Conservation (phyloP, 371 early-diverging fungal species). For the Zychaea mexicana region DNA sequence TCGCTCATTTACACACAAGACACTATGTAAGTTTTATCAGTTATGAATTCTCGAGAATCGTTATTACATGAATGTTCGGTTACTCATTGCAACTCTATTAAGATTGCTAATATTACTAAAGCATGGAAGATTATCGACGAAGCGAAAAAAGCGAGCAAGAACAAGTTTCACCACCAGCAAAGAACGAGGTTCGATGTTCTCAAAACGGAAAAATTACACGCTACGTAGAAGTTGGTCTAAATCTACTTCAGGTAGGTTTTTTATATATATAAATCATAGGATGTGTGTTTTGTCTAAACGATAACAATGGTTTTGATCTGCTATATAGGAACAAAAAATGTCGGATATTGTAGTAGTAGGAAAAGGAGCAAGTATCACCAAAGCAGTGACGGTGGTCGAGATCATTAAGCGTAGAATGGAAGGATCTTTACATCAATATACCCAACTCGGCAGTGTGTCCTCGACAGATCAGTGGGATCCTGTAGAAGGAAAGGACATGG, state of each 20-base stretch:
- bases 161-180: conserved; percentile 27
- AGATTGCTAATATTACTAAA: neutral
- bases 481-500: conserved; percentile 34
- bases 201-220: conserved; percentile 30
- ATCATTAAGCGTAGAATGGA: conserved; percentile 64
- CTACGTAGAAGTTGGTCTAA: conserved; percentile 39
- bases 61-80: neutral
- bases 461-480: conserved; percentile 62
- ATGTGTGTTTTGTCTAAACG: no score
- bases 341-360: conserved; percentile 35
- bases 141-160: conserved; percentile 22
- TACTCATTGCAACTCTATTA: no score
- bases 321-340: conserved; percentile 15
- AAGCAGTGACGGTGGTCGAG: conserved; percentile 68
- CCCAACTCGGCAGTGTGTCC: conserved; percentile 57
- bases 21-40: no score
- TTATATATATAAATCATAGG: no score
- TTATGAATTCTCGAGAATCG: no score
- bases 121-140: conserved; percentile 48
- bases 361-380: conserved; percentile 58
- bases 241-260: conserved; percentile 36
- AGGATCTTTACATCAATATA: conserved; percentile 63
- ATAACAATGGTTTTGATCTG: neutral
- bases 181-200: conserved; percentile 48
- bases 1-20: no score